Base-by-base conservation (phyloP, 2,329 filamentous ascomycete genomes). In the Ophiocordyceps sinensis region DNA sequence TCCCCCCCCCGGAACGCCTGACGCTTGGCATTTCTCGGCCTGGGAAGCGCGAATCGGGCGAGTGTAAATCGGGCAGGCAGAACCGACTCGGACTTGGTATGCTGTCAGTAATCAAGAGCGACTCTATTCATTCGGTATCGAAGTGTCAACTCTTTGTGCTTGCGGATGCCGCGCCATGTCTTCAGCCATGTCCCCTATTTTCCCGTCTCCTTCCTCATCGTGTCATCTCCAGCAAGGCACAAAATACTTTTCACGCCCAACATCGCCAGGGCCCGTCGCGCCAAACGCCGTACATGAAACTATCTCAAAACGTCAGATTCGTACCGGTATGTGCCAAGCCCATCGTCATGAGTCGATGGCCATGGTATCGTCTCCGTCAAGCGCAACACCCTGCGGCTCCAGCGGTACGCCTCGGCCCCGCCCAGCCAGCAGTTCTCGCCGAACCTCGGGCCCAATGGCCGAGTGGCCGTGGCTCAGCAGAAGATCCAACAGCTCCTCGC, bases 331-430 rank as follows among this genome's bases (percentile, higher is more conserved):
- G 13, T 17, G 12, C 12, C 3, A 32, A 15, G 13, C 8, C 19
- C 17, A 17, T 13, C 19, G 35, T 40, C 31, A 60, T 47, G 49
- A 64, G 47, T 75, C 79, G 53, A 87, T 73, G 54, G 87, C 68
- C 86, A 95, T 95, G 14, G 87, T 94, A 66, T 96, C 89, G 58
- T 96, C 85, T 10, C 84, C 88, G 51, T 86, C 78, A 50, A 74
- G 64, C 21, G 56, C 66, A 48, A 62, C 65, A 49, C 53, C 72
- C 54, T 63, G 67, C 49, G 62, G 73, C 58, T 85, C 80, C 19
- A 79, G 56, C 1, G 61, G 59, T 6, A 89, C 77, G 31, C 89
- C 89, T 47, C 91, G 74, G 2, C 87, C 89, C 60, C 91, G 73
- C 2, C 91, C 91, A 23, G 86, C 87, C 38, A 96, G 63, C 54